phyloP scores from a whole-genome alignment of 768 basidiomycete species.

The Cytidiella melzeri region DNA sequence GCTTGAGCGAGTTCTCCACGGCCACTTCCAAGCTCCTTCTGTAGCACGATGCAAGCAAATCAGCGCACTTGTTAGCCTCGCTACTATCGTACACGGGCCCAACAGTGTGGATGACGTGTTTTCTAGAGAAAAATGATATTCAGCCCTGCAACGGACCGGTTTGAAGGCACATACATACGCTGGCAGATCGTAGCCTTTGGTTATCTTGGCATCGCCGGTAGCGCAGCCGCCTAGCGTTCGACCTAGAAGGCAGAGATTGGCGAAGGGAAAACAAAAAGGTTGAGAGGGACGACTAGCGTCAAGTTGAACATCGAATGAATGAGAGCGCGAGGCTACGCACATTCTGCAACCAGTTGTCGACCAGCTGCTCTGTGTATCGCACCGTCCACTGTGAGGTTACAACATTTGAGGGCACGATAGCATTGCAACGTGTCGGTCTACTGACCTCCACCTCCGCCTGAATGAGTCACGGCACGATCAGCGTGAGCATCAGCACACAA shows the following conservation, averaged over 20 bases:
- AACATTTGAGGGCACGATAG: not conserved
- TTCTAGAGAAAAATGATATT: conserved; percentile 32
- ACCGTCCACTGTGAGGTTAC: conserved; percentile 57
- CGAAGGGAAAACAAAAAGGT: no score
- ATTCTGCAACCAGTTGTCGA: conserved; percentile 57
- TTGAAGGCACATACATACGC: conserved; percentile 44
- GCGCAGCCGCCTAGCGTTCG: conserved; percentile 57
- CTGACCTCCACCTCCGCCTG: conserved; percentile 76
- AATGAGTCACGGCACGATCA: conserved; percentile 3
- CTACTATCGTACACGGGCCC: conserved; percentile 58
- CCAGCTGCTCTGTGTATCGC: conserved; percentile 80
- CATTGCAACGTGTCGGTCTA: conserved; percentile 2
- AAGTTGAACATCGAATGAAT: no score
- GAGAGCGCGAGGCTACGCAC: conserved; percentile 31
- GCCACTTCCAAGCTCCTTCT: conserved; percentile 56
- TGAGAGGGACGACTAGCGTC: no score
- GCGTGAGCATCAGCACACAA: conserved; percentile 2
- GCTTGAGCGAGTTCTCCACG: conserved; percentile 48
- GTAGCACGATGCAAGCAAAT: conserved; percentile 65
- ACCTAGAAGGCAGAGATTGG: conserved; percentile 46
- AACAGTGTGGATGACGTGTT: conserved; percentile 75
- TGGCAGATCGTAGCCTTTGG: conserved; percentile 68
- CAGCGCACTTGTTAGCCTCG: conserved; percentile 38
- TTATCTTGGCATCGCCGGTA: conserved; percentile 76
- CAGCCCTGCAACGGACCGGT: not conserved